These are phyloP conservation scores for Lasiodiplodia hormozganensis DNA, from an alignment of 2,329 filamentous ascomycete genomes.

Conservation along the genomic window DNA sequence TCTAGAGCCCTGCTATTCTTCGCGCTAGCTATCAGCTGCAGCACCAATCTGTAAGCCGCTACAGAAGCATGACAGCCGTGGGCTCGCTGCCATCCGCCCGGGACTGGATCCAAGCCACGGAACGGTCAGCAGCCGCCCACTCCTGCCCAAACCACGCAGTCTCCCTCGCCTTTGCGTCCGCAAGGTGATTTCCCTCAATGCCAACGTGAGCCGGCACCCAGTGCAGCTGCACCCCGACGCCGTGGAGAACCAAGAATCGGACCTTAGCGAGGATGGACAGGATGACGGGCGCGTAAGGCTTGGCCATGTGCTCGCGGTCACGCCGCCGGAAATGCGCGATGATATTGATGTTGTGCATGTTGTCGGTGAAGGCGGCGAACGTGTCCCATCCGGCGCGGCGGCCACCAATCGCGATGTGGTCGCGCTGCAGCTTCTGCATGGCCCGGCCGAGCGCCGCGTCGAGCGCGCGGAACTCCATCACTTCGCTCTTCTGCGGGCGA, in stretches of 20 bases:
- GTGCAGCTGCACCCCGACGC: conserved; percentile 4
- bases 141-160: not conserved
- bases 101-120: not conserved
- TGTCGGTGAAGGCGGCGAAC: not conserved
- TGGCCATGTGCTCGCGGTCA: not conserved
- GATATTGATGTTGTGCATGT: not conserved
- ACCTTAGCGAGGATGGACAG: not conserved
- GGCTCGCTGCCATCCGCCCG: not conserved
- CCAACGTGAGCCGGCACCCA: not conserved
- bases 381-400: not conserved
- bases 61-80: not conserved
- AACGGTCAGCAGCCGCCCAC: not conserved
- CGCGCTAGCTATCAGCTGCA: no score
- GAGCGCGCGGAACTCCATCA: not conserved
- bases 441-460: not conserved
- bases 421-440: not conserved
- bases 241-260: not conserved
- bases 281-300: not conserved
- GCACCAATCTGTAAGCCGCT: not conserved
- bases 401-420: not conserved
- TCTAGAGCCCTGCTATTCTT: no score
- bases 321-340: not conserved
- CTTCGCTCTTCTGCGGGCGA: no score
- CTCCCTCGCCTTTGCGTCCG: not conserved
- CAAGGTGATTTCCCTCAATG: not conserved